phyloP scores from a whole-genome alignment of 2,329 filamentous ascomycete species.

The Colletotrichum godetiae region DNA sequence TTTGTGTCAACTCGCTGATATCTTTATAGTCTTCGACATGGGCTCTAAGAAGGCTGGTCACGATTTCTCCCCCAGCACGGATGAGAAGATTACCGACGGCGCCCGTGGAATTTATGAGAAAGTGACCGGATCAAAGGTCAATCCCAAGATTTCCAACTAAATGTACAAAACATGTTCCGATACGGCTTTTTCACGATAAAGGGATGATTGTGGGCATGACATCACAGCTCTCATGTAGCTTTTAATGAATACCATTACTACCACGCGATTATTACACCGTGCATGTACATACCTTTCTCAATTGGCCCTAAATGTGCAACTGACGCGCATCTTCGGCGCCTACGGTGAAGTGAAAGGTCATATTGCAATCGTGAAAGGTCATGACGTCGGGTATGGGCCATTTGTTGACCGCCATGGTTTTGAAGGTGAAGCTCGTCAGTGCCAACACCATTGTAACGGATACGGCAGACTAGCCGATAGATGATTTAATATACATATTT shows the following conservation, averaged over 20 bases:
- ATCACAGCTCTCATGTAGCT: neutral
- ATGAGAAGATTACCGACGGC: constrained; percentile 54
- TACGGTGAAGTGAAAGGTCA: too few species aligned
- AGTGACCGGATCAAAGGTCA: constrained; percentile 45
- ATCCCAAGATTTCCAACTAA: constrained; percentile 51
- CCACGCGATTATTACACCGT: too few species aligned
- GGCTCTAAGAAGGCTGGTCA: constrained; percentile 48
- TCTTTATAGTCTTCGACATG: constrained; percentile 43
- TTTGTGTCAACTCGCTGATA: neutral
- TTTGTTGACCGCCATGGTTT: too few species aligned
- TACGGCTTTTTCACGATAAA: neutral
- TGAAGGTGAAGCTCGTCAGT: too few species aligned
- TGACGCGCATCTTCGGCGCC: too few species aligned
- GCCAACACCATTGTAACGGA: too few species aligned
- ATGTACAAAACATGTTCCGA: neutral
- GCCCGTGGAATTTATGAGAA: constrained; percentile 50
- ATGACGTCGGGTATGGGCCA: too few species aligned
- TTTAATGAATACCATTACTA: neutral
- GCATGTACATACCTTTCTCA: too few species aligned
- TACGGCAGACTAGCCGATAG: too few species aligned
- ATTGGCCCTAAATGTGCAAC: too few species aligned
- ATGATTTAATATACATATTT: too few species aligned
- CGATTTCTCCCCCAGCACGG: constrained; percentile 46
- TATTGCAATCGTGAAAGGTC: too few species aligned
- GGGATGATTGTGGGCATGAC: neutral